Evolutionary conservation across 2,329 filamentous ascomycete species (phyloP), one percentile per base, ranked within the genome.

Genomic region (Paraconiothyrium brasiliense): DNA sequence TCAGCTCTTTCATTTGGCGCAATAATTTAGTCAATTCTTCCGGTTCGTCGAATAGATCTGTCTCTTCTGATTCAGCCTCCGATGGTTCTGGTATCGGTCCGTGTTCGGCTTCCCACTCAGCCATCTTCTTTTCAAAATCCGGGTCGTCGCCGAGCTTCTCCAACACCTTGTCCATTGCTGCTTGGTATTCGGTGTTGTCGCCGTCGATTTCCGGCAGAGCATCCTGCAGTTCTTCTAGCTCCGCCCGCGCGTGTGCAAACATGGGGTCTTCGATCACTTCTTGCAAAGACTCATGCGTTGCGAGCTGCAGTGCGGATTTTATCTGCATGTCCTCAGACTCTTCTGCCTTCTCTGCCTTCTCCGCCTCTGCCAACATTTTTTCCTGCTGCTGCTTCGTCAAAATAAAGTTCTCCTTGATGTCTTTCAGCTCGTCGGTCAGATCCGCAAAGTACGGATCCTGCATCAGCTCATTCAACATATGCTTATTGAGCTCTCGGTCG

Each of bases 211-310:
- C 66, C 0, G 69, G 64, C 32, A 77, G 58, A 41, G 62, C 69
- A 13, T 66, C 67, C 51, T 72, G 67, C 24, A 75, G 64, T 14
- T 70, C 67, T 37, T 62, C 63, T 9, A 78, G 54, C 16, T 73
- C 71, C 6, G 60, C 61, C 41, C 57, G 67, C 4, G 65, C 68
- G 22, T 71, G 63, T 11, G 57, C 68, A 3, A 75, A 60, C 3
- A 72, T 70, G 5, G 76, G 73, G 35, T 78, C 73, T 8, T 76
- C 59, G 32, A 76, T 63, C 35, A 77, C 47, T 22, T 72, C 63
- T 34, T 72, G 68, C 6, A 76, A 37, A 4, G 61, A 60, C 22
- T 72, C 64, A 32, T 72, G 65, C 14, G 69, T 67, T 4, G 60
- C 66, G 54, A 64, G 68, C 1, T 64, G 62, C n/a, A 71, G 27